Base-by-base conservation (phyloP, 2,329 filamentous ascomycete species). In the Lasiodiplodia hormozganensis region DNA sequence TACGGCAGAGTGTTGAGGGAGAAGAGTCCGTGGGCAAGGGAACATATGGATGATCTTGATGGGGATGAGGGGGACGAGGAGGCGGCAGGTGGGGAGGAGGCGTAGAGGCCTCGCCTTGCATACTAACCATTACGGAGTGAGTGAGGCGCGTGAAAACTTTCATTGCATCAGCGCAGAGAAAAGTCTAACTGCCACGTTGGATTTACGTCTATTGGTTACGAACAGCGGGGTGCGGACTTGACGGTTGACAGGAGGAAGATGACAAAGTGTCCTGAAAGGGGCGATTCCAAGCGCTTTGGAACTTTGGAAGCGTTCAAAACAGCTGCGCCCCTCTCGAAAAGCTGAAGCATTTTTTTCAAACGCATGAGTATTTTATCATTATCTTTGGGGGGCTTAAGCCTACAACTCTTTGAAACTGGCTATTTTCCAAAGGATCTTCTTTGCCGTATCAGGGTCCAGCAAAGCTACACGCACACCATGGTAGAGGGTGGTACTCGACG, bases 11-110 rank as follows among this genome's bases (percentile, higher is more conserved):
- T 73, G 10, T 68, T 82, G 53, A 73, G 80, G 38, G 74, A 73
- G 56, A 75, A 75, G 57, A 81, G 80, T 70, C 79, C 79, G 1
- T 82, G 79, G 76, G 79, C 80, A 10, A 74, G 72, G 53, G 74
- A 77, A 52, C 79, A 81, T 68, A 74, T 77, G 69, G 77, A 78
- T 31, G 75, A 75, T 16, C 52, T 64, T 31, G 60, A 52, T 52
- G 60, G 31, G 0, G 31, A 38, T 25, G 60, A 64, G 12, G 60
- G 31, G n/a, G 60, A 64, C 4, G 60, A 52, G 31, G 60, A 52
- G n/a, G 28, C 5, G 25, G 28, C 6, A 8, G 60, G 31, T 38
- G 60, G 11, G 12, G 60, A 64, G 60, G 60, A 52, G 5, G 60
- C 43, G 43, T 34, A 43, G 36, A 28, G 6, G 54, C 3, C 7